Evolutionary conservation across 495 filamentous ascomycete species (phyloP), one percentile per base, ranked within the genome.

Genomic region (Penicillium atrosanguineum): DNA sequence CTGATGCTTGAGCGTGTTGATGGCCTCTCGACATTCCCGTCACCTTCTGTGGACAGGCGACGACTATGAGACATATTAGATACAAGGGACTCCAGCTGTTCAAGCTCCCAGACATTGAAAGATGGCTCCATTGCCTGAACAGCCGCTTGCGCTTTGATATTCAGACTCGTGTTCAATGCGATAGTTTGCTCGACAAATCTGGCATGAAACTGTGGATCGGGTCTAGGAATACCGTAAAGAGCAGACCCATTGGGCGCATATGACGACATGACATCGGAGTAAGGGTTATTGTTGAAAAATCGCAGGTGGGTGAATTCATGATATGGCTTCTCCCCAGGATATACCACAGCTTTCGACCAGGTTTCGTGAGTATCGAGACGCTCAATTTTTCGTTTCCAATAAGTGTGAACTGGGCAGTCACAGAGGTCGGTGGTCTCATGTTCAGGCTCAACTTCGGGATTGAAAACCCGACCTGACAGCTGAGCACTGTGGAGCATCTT

Each of bases 271-370:
- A 68, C 58, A 38, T 53, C 57, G 15, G 43, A 44, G 41, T 76
- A 76, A 14, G 70, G 72, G 40, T 74, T 75, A n/a, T 46, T 59
- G 12, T 21, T 56, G 42, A 71, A 64, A 14, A 57, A 20, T 12
- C 54, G 46, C 3, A 55, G 46, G 23, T 64, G 55, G 16, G 55
- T 42, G 48, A 59, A 62, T 37, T 77, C 71, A 53, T 70, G 69
- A 46, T 77, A 77, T 11, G 52, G 23, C 48, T 69, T 74, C 57
- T 78, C 75, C 55, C 76, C 74, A 38, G 76, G 73, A 57, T 77
- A 79, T 61, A 77, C 75, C 25, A 79, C 74, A 0, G 76, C 76
- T 52, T 69, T 65, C 8, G 72, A 64, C 76, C 76, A 79, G 55
- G 61, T 60, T 4, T 74, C 65, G 29, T 72, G 73, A 7, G 77